A percentile compares a stretch with the other conserved stretches of the same genome.
Conservation (phyloP, 306 rosid species). For the Trichosanthes truncata region DNA sequence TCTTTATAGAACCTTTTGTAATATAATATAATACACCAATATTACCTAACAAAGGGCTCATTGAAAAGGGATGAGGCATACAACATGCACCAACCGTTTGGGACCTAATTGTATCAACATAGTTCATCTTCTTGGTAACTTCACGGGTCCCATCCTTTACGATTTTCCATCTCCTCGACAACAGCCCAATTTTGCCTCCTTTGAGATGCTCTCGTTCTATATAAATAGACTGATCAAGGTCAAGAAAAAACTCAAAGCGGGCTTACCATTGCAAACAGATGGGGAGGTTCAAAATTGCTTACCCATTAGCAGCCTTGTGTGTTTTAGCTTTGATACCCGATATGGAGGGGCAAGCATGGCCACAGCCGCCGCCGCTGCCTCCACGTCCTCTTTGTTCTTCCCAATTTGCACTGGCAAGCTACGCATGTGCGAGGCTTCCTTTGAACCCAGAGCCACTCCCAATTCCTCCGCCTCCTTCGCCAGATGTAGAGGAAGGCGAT, state of each 20-base stretch:
- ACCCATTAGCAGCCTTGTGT: background rate
- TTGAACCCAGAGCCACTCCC: conserved; percentile 12
- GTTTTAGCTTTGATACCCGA: conserved; percentile 18
- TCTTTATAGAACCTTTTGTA: background rate
- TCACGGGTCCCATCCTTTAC: background rate
- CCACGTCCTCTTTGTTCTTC: conserved; percentile 39
- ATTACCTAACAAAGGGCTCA: background rate
- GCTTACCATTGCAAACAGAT: background rate
- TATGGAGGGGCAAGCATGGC: conserved; percentile 16
- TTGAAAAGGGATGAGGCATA: background rate
- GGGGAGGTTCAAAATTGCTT: background rate
- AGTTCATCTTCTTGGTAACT: background rate
- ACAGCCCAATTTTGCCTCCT: background rate
- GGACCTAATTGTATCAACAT: background rate
- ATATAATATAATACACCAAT: background rate
- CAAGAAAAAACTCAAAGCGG: background rate
- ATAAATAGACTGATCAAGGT: background rate
- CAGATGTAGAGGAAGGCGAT: background rate
- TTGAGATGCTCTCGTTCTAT: background rate
- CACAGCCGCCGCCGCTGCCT: background rate
- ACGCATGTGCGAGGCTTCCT: conserved; percentile 57
- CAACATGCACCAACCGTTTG: background rate
- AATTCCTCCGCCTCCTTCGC: conserved; percentile 16
- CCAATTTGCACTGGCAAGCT: conserved; percentile 58
- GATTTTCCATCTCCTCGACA: background rate